Conservation (phyloP, 78 protist species). For the Goniomonas avonlea region DNA sequence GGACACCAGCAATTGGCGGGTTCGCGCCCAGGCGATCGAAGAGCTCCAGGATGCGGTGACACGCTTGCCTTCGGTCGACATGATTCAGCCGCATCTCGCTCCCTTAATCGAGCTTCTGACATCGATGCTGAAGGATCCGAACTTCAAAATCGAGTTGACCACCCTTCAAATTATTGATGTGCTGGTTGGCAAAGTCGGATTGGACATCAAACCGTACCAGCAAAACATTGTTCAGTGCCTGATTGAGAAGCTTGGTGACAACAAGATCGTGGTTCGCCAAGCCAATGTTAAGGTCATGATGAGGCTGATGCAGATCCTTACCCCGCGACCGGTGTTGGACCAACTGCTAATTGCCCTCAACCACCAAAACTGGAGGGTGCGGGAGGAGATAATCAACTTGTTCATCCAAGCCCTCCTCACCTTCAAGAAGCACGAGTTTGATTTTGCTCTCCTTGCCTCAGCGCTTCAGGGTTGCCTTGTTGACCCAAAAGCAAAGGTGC, state of each 20-base stretch:
- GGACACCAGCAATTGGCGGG: constrained; percentile 6
- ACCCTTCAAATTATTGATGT: neutral
- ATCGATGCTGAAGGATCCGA: neutral
- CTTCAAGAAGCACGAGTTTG: no score
- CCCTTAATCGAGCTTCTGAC: neutral
- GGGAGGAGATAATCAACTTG: neutral
- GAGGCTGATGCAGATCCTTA: neutral
- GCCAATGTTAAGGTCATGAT: constrained; percentile 1
- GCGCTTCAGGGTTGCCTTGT: neutral
- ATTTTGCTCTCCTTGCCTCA: neutral
- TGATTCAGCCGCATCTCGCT: neutral
- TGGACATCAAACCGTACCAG: neutral
- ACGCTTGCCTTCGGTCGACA: no score
- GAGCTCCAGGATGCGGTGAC: constrained; percentile 9
- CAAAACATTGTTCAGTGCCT: neutral
- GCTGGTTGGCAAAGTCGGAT: neutral
- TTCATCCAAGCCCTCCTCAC: no score
- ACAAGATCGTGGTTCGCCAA: constrained; percentile 13
- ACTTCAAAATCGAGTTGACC: constrained; percentile 16
- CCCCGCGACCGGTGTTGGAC: neutral
- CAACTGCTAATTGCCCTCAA: neutral
- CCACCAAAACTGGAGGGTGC: constrained; percentile 17
- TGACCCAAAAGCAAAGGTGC: neutral
- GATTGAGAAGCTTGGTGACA: constrained; percentile 10
- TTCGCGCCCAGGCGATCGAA: constrained; percentile 11